Conservation (phyloP, 2,329 filamentous ascomycete genomes). For the Paecilomyces variotii region DNA sequence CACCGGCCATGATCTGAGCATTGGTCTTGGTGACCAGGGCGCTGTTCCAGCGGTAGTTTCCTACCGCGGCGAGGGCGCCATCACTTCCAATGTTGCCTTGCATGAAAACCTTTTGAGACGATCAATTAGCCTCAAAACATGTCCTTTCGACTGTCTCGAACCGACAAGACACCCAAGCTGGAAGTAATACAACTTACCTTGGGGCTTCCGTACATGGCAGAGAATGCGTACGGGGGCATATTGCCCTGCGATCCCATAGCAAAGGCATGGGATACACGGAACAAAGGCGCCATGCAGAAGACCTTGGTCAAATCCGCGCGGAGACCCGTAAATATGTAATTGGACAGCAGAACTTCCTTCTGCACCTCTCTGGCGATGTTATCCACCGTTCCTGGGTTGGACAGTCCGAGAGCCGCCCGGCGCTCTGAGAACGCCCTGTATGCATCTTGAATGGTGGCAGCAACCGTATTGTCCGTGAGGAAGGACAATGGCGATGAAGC, state of each 20-base stretch:
- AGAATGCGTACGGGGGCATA: conserved; percentile 90
- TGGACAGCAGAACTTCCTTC: conserved; percentile 91
- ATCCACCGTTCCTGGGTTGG: conserved; percentile 90
- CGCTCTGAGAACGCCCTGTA: conserved; percentile 75
- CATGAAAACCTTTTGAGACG: conserved; percentile 65
- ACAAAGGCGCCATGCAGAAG: conserved; percentile 86
- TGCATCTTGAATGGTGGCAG: conserved; percentile 63
- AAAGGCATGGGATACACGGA: conserved; percentile 96
- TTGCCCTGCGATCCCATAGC: conserved; percentile 77
- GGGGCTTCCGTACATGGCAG: conserved; percentile 84
- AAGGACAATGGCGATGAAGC: conserved; percentile 50
- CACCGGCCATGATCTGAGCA: conserved; percentile 71
- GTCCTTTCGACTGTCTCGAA: not conserved
- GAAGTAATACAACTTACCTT: conserved; percentile 54
- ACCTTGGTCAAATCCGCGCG: conserved; percentile 95
- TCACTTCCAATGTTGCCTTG: conserved; percentile 96
- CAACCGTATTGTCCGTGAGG: conserved; percentile 65
- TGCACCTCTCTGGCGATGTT: conserved; percentile 84
- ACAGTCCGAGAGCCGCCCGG: conserved; percentile 77
- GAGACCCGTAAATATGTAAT: conserved; percentile 93
- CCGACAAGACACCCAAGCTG: not conserved
- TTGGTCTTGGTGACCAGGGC: conserved; percentile 79
- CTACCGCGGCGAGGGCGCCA: conserved; percentile 74
- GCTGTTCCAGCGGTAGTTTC: conserved; percentile 85
- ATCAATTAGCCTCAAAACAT: not conserved